A percentile compares a stretch with the other conserved stretches of the same genome.
phyloP scores from a whole-genome alignment of 345 rosid genomes.

The Geranium brycei region DNA sequence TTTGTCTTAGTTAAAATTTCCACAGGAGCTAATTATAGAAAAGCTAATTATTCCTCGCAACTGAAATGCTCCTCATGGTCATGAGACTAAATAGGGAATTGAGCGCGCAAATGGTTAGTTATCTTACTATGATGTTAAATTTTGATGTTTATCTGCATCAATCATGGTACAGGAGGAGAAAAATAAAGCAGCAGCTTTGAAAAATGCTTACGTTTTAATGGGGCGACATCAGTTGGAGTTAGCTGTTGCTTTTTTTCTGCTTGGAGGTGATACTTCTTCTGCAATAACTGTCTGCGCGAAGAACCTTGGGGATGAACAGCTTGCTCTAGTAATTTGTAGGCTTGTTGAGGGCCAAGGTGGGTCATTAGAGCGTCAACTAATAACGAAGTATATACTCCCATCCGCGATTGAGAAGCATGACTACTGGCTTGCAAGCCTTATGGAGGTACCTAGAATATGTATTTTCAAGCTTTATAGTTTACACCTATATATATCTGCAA shows the following conservation, averaged over 20 bases:
- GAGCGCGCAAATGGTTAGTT: background rate
- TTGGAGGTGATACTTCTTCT: slow-evolving; percentile 84
- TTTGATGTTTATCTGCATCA: background rate
- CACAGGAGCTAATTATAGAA: no score
- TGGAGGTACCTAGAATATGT: slow-evolving; percentile 44
- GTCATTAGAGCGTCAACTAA: slow-evolving; percentile 48
- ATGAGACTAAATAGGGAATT: background rate
- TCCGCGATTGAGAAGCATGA: slow-evolving; percentile 60
- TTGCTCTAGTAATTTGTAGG: slow-evolving; percentile 75
- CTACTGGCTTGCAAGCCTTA: slow-evolving; percentile 73
- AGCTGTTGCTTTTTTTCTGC: slow-evolving; percentile 83
- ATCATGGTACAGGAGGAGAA: slow-evolving; percentile 55
- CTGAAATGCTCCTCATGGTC: no score
- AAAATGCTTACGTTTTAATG: slow-evolving; percentile 91
- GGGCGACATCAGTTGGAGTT: slow-evolving; percentile 86
- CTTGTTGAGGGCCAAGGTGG: slow-evolving; percentile 77
- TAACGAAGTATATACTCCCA: slow-evolving; percentile 59
- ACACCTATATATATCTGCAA: background rate
- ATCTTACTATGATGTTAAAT: background rate
- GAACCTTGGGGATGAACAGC: slow-evolving; percentile 89
- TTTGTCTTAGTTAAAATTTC: no score
- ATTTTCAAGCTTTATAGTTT: background rate
- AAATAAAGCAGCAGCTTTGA: slow-evolving; percentile 81
- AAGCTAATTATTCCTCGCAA: no score
- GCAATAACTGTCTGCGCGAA: slow-evolving; percentile 72